Evolutionary conservation across 805 yeast species (phyloP).

Genomic region (Saccharomyces kudriavzevii): DNA sequence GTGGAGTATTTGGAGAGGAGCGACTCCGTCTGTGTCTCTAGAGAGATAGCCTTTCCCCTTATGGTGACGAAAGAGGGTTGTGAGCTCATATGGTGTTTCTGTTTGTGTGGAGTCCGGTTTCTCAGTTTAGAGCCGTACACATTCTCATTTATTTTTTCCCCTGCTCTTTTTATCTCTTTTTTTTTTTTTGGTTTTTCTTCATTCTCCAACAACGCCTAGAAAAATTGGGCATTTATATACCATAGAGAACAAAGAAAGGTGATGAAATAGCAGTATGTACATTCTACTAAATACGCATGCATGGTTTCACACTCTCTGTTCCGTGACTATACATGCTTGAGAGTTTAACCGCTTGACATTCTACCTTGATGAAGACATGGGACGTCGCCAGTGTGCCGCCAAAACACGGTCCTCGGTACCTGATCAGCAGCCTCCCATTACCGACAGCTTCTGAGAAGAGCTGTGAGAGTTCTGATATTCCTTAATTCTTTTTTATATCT

Average conservation of each 20-base stretch:
- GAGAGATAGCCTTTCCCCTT: constrained; percentile 56
- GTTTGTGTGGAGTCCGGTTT: not conserved
- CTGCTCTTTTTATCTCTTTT: not conserved
- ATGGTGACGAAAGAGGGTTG: constrained; percentile 49
- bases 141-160: not conserved
- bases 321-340: too few relatives aligned
- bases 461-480: not conserved
- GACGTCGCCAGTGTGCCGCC: too few relatives aligned
- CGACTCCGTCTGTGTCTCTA: constrained; percentile 61
- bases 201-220: not conserved
- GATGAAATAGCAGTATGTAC: not conserved
- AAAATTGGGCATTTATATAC: not conserved
- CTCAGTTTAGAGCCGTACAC: not conserved
- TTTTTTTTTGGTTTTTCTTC: not conserved
- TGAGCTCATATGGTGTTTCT: not conserved
- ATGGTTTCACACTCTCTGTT: too few relatives aligned
- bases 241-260: not conserved
- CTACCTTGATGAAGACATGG: too few relatives aligned
- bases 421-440: too few relatives aligned
- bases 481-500: too few relatives aligned
- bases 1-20: constrained; percentile 46
- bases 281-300: too few relatives aligned
- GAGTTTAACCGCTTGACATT: too few relatives aligned
- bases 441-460: too few relatives aligned
- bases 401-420: too few relatives aligned